These are phyloP conservation scores for Arthrobotrys conoides DNA, from an alignment of 2,329 filamentous ascomycete genomes.

Conservation along the genomic window DNA sequence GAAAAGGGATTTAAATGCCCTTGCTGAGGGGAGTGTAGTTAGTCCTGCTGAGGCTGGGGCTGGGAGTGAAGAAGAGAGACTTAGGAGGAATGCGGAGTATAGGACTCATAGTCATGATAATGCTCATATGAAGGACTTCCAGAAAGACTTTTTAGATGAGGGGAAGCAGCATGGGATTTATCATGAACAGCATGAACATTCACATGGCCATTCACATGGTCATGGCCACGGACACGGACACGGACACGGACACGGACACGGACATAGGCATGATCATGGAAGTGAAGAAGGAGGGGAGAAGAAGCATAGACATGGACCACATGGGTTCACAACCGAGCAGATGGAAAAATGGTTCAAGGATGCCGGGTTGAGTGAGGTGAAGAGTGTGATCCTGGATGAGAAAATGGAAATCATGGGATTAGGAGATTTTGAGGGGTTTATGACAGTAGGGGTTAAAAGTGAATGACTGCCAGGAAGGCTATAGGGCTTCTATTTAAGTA, in stretches of 20 bases:
- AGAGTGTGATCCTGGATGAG: slow-evolving; percentile 46
- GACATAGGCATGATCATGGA: slow-evolving; percentile 1
- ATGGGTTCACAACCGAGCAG: slow-evolving; percentile 42
- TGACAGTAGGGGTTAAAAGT: slow-evolving; percentile 38
- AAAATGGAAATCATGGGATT: slow-evolving; percentile 41
- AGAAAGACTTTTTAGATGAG: not conserved
- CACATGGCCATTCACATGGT: slow-evolving; percentile 21
- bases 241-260: slow-evolving; percentile 1
- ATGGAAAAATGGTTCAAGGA: slow-evolving; percentile 46
- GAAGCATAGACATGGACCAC: slow-evolving; percentile 44
- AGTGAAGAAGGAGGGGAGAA: not conserved
- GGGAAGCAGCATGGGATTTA: slow-evolving; percentile 18
- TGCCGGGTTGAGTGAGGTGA: slow-evolving; percentile 41
- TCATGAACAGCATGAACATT: slow-evolving; percentile 38
- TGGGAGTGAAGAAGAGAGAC: slow-evolving; percentile 25
- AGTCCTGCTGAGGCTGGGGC: not conserved
- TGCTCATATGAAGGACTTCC: slow-evolving; percentile 18
- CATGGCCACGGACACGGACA: slow-evolving; percentile 7
- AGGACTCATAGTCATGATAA: slow-evolving; percentile 51
- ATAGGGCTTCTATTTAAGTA: not conserved
- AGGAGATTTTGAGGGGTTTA: slow-evolving; percentile 41
- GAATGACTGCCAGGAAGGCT: slow-evolving; percentile 3
- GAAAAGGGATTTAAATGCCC: slow-evolving; percentile 7
- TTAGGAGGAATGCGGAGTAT: slow-evolving; percentile 49
- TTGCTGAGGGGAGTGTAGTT: not conserved